phyloP scores from a whole-genome alignment of 2,329 filamentous ascomycete genomes.

The Talaromyces amestolkiae region DNA sequence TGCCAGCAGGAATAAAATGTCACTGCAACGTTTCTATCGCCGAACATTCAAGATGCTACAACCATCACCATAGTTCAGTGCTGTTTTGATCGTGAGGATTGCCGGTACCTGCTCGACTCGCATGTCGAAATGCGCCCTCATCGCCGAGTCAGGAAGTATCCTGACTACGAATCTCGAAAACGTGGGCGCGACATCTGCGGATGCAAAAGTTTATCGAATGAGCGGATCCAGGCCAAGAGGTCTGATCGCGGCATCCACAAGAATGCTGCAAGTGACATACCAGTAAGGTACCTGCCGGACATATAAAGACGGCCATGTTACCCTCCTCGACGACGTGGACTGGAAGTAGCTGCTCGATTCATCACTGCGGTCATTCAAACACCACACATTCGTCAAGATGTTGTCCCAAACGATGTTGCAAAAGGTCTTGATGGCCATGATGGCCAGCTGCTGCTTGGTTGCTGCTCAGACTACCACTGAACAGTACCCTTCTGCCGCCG shows the following conservation, averaged over 20 bases:
- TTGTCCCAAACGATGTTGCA: conserved; percentile 24
- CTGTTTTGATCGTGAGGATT: neutral
- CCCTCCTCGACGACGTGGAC: neutral
- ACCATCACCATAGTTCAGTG: neutral
- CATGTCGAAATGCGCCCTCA: neutral
- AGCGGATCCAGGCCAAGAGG: neutral
- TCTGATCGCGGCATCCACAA: conserved; percentile 2
- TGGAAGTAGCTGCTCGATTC: neutral
- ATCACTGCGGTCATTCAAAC: neutral
- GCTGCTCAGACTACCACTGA: conserved; percentile 29
- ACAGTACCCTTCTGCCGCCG: conserved; percentile 29
- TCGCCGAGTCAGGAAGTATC: neutral
- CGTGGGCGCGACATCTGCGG: neutral
- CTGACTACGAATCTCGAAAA: neutral
- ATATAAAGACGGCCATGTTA: neutral
- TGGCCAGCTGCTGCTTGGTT: conserved; percentile 26
- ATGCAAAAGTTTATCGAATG: neutral
- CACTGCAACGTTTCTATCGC: neutral
- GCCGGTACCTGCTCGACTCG: neutral
- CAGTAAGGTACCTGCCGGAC: neutral
- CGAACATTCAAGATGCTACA: neutral
- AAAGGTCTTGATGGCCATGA: conserved; percentile 24
- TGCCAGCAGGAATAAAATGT: neutral
- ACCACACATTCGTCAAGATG: conserved; percentile 19
- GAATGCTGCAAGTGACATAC: neutral